Evolutionary conservation across 2,329 filamentous ascomycete species (phyloP).

Genomic region (Colletotrichum paranaense): DNA sequence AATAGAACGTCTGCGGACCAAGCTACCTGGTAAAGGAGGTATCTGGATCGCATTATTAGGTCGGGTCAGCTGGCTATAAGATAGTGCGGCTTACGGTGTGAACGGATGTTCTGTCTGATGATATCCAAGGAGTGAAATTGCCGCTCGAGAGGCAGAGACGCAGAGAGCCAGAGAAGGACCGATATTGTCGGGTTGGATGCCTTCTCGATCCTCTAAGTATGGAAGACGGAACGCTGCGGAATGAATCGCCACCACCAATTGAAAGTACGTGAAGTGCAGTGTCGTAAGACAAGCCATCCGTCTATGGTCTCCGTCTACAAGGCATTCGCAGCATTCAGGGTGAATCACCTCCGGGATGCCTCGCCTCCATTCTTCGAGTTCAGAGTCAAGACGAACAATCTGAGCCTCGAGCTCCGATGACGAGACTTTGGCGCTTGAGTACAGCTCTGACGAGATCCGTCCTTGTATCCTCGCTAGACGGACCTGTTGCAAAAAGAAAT

Average conservation of each 20-base stretch:
- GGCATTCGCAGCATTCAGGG: not conserved
- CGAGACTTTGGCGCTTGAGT: not conserved
- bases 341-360: slow-evolving; percentile 3
- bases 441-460: not conserved
- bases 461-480: not conserved
- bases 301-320: not conserved
- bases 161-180: not conserved
- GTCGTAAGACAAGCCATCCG: not conserved
- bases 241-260: slow-evolving; percentile 9
- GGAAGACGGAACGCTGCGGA: slow-evolving; percentile 3
- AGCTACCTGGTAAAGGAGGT: slow-evolving; percentile 9
- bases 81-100: not conserved
- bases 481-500: slow-evolving; percentile 4
- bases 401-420: not conserved
- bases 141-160: not conserved
- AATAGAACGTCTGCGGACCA: slow-evolving; percentile 14
- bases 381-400: not conserved
- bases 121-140: not conserved
- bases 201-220: not conserved
- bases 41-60: not conserved
- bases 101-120: not conserved
- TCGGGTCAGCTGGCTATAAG: too few species aligned
- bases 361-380: slow-evolving; percentile 1
- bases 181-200: not conserved
- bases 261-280: slow-evolving; percentile 9